Evolutionary conservation across 768 basidiomycete genomes (phyloP).

Genomic region (Wakefieldia striispora): DNA sequence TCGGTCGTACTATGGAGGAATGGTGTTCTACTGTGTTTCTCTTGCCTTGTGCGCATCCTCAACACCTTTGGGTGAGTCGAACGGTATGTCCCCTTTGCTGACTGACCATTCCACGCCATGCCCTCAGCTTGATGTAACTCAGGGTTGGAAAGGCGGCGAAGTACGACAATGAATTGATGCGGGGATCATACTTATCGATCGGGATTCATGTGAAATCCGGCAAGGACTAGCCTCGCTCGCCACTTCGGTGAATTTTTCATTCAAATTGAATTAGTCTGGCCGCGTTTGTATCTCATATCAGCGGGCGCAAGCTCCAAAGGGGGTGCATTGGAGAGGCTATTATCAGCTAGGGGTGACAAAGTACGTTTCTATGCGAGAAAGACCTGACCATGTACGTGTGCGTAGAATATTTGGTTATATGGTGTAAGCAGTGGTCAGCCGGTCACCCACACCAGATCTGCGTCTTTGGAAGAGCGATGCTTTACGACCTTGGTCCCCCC

Average conservation of each 20-base stretch:
- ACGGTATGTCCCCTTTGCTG: not conserved
- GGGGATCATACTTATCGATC: conserved; percentile 26
- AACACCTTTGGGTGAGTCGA: not conserved
- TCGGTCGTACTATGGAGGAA: not conserved
- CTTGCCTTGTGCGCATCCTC: not conserved
- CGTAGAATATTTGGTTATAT: not conserved
- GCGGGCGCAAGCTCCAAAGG: conserved; percentile 5
- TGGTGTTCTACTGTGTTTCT: not conserved
- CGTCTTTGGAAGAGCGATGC: not conserved
- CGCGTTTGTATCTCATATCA: conserved; percentile 15
- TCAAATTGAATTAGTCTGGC: conserved; percentile 13
- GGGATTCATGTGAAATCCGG: conserved; percentile 14
- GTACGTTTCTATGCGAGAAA: conserved; percentile 10
- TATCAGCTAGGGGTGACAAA: conserved; percentile 5
- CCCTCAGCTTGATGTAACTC: conserved; percentile 12
- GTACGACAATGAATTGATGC: conserved; percentile 11
- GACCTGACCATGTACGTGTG: not conserved
- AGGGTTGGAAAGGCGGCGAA: conserved; percentile 11
- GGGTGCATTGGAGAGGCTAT: conserved; percentile 4
- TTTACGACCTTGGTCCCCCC: not conserved
- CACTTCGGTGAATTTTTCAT: conserved; percentile 27
- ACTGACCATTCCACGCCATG: not conserved
- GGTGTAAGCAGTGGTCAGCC: conserved; percentile 8
- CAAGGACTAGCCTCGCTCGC: conserved; percentile 8
- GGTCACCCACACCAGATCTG: not conserved